Conservation (phyloP, 2,329 filamentous ascomycete species). For the Lasiodiplodia sp. region DNA sequence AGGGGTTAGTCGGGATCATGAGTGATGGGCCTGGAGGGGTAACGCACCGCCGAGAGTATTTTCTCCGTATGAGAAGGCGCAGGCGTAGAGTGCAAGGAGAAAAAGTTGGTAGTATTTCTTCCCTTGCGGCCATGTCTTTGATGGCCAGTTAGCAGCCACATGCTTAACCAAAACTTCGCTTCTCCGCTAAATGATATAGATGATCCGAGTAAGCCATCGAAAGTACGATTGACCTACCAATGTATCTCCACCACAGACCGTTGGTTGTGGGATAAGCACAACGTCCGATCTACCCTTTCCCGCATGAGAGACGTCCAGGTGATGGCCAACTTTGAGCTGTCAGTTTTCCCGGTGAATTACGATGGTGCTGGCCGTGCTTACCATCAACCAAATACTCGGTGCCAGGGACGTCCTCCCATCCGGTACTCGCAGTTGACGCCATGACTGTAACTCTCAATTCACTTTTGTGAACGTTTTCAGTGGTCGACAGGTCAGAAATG, state of each 20-base stretch:
- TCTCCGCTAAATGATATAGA: background rate
- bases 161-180: background rate
- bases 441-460: background rate
- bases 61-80: conserved; percentile 51
- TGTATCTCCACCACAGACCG: conserved; percentile 41
- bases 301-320: conserved; percentile 33
- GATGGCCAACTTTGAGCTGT: background rate
- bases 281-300: conserved; percentile 39
- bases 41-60: conserved; percentile 45
- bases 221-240: conserved; percentile 31
- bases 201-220: background rate
- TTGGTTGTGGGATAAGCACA: conserved; percentile 43
- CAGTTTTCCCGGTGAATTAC: background rate
- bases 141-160: background rate
- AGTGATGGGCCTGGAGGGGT: background rate
- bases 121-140: conserved; percentile 41
- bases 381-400: conserved; percentile 44
- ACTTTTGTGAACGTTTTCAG: background rate
- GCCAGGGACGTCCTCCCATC: conserved; percentile 40
- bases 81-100: conserved; percentile 50
- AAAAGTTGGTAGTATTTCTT: conserved; percentile 52
- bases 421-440: background rate
- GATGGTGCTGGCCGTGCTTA: conserved; percentile 26
- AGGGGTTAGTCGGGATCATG: background rate
- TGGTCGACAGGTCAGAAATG: no score